These are phyloP conservation scores for Berkeleyomyces basicola DNA, from an alignment of 2,329 filamentous ascomycete species.

Conservation along the genomic window DNA sequence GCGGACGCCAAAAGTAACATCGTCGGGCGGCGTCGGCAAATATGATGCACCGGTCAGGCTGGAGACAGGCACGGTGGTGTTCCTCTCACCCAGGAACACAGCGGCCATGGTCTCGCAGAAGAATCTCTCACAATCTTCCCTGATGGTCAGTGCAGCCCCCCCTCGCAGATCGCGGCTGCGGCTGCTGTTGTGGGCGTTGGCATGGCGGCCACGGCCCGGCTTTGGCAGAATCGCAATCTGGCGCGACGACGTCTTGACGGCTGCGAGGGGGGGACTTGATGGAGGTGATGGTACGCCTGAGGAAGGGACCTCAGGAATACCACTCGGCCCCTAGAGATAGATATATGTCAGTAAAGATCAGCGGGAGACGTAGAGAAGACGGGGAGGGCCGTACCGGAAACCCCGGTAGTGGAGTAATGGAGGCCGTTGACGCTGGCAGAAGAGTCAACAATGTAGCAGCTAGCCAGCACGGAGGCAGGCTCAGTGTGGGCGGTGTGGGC, in stretches of 20 bases:
- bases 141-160: conserved; percentile 92
- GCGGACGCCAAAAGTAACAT: conserved; percentile 19
- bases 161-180: conserved; percentile 42
- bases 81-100: conserved; percentile 94
- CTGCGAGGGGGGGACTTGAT: conserved; percentile 77
- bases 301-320: conserved; percentile 84
- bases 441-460: conserved; percentile 72
- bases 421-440: conserved; percentile 61
- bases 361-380: background rate
- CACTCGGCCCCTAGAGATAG: conserved; percentile 54
- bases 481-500: conserved; percentile 43
- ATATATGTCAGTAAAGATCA: conserved; percentile 2
- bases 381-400: conserved; percentile 41
- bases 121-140: conserved; percentile 99
- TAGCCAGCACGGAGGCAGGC: conserved; percentile 66
- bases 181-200: conserved; percentile 20
- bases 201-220: conserved; percentile 20
- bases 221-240: conserved; percentile 49
- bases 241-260: conserved; percentile 45
- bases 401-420: conserved; percentile 91
- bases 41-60: conserved; percentile 63
- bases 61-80: conserved; percentile 59
- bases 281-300: conserved; percentile 73
- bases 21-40: conserved; percentile 37
- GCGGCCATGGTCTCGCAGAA: conserved; percentile 91